A percentile compares a stretch with the other conserved stretches of the same genome.
Conservation (phyloP, 345 rosid genomes). For the Luvunga scandens region DNA sequence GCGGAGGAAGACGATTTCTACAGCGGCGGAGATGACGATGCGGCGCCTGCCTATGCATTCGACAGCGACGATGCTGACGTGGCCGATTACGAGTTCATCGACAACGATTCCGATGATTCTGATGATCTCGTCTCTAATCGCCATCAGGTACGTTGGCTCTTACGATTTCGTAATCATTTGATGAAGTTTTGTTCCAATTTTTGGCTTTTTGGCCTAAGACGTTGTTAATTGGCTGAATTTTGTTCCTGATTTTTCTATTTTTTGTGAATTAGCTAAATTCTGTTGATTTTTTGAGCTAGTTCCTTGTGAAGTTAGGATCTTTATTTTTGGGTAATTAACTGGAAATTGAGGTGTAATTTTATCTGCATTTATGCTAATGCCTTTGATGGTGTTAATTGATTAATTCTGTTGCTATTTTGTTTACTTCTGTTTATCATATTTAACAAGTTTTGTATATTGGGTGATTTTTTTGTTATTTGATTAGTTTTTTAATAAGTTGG, state of each 20-base stretch:
- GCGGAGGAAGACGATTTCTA: slow-evolving; percentile 82
- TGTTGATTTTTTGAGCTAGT: neutral
- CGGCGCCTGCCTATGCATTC: slow-evolving; percentile 16
- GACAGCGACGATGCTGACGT: slow-evolving; percentile 54
- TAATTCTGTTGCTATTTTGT: neutral
- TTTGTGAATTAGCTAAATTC: neutral
- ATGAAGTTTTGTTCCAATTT: neutral
- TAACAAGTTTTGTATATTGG: neutral
- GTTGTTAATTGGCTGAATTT: neutral
- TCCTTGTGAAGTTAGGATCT: neutral
- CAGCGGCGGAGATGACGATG: slow-evolving; percentile 65
- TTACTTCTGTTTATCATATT: neutral
- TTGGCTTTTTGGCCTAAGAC: neutral
- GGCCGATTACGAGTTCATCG: slow-evolving; percentile 69
- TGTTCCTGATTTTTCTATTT: neutral
- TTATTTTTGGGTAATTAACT: neutral
- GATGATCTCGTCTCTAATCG: slow-evolving; percentile 61
- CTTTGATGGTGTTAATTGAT: neutral
- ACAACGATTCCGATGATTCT: slow-evolving; percentile 70
- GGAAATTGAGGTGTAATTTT: neutral
- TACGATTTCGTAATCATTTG: neutral
- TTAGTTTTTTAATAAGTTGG: neutral
- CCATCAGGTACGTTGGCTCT: slow-evolving; percentile 43
- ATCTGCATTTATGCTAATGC: neutral
- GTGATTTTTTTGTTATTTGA: neutral